Percentiles rank a stretch among this genome's conserved stretches.
Evolutionary conservation across 805 yeast genomes (phyloP).

Genomic region (Yamadazyma sp.): DNA sequence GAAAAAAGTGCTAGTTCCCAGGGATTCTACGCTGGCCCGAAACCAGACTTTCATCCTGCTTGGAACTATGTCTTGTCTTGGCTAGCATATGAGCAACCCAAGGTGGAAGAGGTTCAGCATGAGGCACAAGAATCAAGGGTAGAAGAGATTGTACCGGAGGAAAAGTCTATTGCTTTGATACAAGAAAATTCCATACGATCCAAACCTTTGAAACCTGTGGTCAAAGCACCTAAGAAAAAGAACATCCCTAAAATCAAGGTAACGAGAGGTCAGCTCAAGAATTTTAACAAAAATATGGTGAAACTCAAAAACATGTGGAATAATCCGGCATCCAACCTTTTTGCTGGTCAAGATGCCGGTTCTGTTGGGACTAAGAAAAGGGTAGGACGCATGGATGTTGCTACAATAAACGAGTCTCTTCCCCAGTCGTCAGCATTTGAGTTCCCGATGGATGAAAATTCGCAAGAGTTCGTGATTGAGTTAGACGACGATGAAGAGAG

Average conservation of each 20-base stretch:
- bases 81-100: constrained; percentile 30
- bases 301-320: constrained; percentile 34
- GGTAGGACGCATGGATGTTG: constrained; percentile 5
- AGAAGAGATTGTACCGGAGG: constrained; percentile 5
- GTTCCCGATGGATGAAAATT: constrained; percentile 10
- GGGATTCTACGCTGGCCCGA: constrained; percentile 16
- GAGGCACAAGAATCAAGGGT: not conserved
- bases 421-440: constrained; percentile 16
- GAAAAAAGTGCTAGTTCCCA: not conserved
- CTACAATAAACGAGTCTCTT: constrained; percentile 14
- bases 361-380: not conserved
- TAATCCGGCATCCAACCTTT: constrained; percentile 24
- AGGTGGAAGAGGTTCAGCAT: not conserved
- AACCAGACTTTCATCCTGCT: constrained; percentile 32
- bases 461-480: constrained; percentile 31
- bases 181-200: no score
- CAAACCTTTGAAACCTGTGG: no score
- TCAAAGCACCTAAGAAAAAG: constrained; percentile 8
- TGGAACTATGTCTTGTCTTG: constrained; percentile 41
- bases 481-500: constrained; percentile 22
- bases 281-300: constrained; percentile 16
- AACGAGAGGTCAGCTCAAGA: constrained; percentile 14
- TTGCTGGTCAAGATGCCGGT: constrained; percentile 8
- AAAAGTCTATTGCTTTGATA: no score
- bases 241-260: constrained; percentile 10